Evolutionary conservation across 371 early-diverging fungal species (phyloP), one percentile per base, ranked within the genome.

Genomic region (Spiromyces aspiralis): DNA sequence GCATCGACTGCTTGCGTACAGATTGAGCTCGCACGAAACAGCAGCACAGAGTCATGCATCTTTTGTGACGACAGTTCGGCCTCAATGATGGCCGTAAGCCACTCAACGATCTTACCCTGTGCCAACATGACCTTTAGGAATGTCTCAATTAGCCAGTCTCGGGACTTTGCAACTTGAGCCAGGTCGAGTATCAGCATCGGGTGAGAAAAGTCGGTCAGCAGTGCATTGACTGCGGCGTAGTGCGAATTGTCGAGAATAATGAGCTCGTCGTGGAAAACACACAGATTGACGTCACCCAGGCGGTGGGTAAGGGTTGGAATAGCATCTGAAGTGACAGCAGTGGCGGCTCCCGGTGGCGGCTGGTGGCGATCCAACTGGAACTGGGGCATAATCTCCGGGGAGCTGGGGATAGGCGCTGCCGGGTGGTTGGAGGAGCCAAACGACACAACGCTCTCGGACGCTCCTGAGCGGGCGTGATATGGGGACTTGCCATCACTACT

Each of bases 1-100:
- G 78, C 75, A 59, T 90, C 90, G 46, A 87, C 64, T 0, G 79
- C 77, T 48, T 86, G 86, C 1, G 88, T 87, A 13, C 80, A 69
- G 19, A 87, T 62, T 3, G 85, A 79, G 47, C 86, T 81, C 2
- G 84, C 86, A 51, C 90, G 79, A 48, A 76, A 78, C 19, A 81
- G 51, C 26, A 73, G 75, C 23, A 75, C 67, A 1, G 73, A 70
- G 51, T 77, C 76, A 27, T 71, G 76, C 56, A 49, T 44, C 12
- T 27, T 28, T 21, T 49, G 45, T 12, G 25, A 35, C 13, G 69
- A 65, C 28, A 84, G 70, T 60, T 84, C 85, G 47, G 75, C 67
- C 47, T 70, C 71, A 24, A 79, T 73, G 27, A 79, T 48, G 2
- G 72, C 70, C 45, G 70, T 70, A 2, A 84, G 68, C 77, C 82